Evolutionary conservation across 768 basidiomycete genomes (phyloP).

Genomic region (Pisolithus orientalis): DNA sequence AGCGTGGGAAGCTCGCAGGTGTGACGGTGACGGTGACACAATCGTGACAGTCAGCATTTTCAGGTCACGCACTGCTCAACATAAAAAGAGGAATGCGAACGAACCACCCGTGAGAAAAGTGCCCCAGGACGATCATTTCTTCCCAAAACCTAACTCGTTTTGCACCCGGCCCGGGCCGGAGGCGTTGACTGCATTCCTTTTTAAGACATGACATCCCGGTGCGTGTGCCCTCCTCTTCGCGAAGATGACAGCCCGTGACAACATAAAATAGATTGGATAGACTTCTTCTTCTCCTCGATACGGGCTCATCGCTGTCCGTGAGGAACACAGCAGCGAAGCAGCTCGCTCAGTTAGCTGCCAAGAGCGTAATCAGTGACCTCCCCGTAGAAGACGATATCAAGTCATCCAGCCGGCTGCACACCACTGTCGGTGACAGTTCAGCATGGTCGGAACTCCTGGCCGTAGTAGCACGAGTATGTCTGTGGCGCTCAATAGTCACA

Average conservation of each 20-base stretch:
- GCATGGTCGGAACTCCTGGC: constrained; percentile 90
- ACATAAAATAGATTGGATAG: constrained; percentile 76
- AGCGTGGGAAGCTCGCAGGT: constrained; percentile 9
- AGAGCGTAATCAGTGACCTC: constrained; percentile 79
- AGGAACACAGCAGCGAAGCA: constrained; percentile 96
- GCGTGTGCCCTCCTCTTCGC: constrained; percentile 7
- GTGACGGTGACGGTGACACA: constrained; percentile 3
- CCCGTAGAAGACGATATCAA: constrained; percentile 76
- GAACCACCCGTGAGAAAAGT: constrained; percentile 39
- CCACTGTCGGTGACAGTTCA: constrained; percentile 53
- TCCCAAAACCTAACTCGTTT: constrained; percentile 36
- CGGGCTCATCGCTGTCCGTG: constrained; percentile 85
- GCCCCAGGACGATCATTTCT: constrained; percentile 41
- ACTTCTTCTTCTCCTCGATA: constrained; percentile 91
- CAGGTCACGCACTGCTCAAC: constrained; percentile 40
- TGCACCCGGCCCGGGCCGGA: constrained; percentile 33
- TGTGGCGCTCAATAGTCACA: not conserved
- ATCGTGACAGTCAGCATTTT: constrained; percentile 21
- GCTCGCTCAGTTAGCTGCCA: constrained; percentile 84
- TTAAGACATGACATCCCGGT: constrained; percentile 76
- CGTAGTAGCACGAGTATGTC: constrained; percentile 78
- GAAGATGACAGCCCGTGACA: not conserved
- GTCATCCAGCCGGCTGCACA: constrained; percentile 47
- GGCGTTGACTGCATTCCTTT: constrained; percentile 51
- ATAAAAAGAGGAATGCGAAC: constrained; percentile 55